Percentiles rank a stretch among this genome's conserved stretches.
Evolutionary conservation across 1,284 basidiomycete genomes (phyloP).

Genomic region (Sutorius eximius): DNA sequence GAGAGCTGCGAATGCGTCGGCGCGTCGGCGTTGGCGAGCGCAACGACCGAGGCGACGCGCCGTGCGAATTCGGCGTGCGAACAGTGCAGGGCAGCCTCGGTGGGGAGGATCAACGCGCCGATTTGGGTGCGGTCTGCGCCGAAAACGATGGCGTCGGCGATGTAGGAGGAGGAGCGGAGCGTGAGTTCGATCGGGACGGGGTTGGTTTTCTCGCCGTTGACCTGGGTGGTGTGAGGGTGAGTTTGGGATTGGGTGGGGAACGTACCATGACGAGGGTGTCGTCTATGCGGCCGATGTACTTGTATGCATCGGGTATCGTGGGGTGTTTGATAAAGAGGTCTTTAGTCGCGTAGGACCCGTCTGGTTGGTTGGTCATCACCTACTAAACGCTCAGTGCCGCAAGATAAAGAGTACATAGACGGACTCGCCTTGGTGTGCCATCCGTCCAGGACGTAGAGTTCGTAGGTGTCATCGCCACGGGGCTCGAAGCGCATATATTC

Average conservation of each 20-base stretch:
- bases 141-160: constrained; percentile 55
- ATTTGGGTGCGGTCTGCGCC: constrained; percentile 53
- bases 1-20: constrained; percentile 54
- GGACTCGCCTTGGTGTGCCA: constrained; percentile 51
- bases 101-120: constrained; percentile 57
- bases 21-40: constrained; percentile 49
- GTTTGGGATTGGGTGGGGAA: too few species aligned
- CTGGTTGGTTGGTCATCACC: constrained; percentile 52
- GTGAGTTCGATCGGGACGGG: constrained; percentile 48
- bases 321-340: constrained; percentile 56
- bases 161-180: constrained; percentile 44
- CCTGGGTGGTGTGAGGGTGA: constrained; percentile 7
- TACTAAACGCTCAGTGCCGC: constrained; percentile 5
- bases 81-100: constrained; percentile 43
- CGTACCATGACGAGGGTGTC: constrained; percentile 53
- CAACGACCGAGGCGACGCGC: constrained; percentile 49
- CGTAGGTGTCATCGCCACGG: constrained; percentile 46
- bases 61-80: constrained; percentile 40
- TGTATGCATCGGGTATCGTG: constrained; percentile 43
- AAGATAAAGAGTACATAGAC: neutral
- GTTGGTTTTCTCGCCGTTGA: constrained; percentile 59
- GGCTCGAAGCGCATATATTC: constrained; percentile 48
- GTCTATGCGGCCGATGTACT: constrained; percentile 60
- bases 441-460: constrained; percentile 54
- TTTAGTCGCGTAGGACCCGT: constrained; percentile 59